Evolutionary conservation across 202 grass and related monocot genomes (phyloP), one percentile per base, ranked within the genome.

Genomic region (Bolboschoenoplectus hybrid): DNA sequence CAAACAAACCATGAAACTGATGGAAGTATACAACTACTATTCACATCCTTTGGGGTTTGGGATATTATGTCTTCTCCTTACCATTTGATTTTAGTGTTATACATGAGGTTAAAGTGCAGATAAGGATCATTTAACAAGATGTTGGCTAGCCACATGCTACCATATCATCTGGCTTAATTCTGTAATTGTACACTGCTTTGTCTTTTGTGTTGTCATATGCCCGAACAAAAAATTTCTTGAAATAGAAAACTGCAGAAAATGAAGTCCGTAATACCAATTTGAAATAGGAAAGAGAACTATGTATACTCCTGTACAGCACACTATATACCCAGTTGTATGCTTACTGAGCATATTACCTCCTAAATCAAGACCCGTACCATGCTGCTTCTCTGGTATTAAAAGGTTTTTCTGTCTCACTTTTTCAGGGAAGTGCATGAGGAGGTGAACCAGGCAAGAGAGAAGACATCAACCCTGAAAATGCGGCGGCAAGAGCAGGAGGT

Each of bases 371-470:
- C 43, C 11, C 0, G 1, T 11, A 36, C 34, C 26, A 20, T 83
- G n/a, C 51, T 62, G 53, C 12, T 45, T 32, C 6, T 32, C 57
- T 16, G 34, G 45, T 69, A 36, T 55, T 52, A 41, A 83, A 67
- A 67, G 14, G n/a, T 2, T 66, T 38, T 17, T 10, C 5, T 83
- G 14, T 40, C 20, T 11, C 61, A 75, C 75, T 67, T 87, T 73
- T 80, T 58, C 82, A 98, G 97, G 90, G 97, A 99, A 88, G 90
- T 99, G 86, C 97, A 99, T 58, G 92, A 92, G 85, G 97, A 99
- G 86, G 93, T 89, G 45, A 96, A 83, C 58, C 89, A 94, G 83
- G 97, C 89, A 81, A 96, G 93, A 69, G 88, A 96, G 40, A 96
- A 91, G 64, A 76, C 93, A 41, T 91, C 92, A 45, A 91, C 88